Conservation (phyloP, 2,329 filamentous ascomycete genomes). For the Cladosporium cucumerinum region DNA sequence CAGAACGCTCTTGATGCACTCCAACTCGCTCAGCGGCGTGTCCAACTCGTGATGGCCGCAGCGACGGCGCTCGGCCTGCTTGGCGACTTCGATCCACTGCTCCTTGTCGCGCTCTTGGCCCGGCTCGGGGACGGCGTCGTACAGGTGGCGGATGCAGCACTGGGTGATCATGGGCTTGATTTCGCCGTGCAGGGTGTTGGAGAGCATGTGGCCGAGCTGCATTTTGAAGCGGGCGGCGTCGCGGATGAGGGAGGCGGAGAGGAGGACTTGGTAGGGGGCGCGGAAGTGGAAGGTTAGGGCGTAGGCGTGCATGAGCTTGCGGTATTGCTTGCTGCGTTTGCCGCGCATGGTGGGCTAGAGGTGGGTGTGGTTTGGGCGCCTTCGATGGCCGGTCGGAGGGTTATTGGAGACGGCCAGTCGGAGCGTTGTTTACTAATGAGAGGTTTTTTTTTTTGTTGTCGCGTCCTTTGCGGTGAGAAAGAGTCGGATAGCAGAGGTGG, state of each 20-base stretch:
- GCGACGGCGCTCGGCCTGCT: constrained; percentile 69
- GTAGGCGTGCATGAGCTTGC: constrained; percentile 93
- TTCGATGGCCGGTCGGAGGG: neutral
- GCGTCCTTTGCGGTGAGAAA: neutral
- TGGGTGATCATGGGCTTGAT: constrained; percentile 84
- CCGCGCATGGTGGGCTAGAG: constrained; percentile 56
- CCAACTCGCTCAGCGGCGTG: constrained; percentile 64
- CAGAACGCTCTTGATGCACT: constrained; percentile 72
- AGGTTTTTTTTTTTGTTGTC: neutral
- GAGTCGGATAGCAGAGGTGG: neutral
- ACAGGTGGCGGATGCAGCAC: constrained; percentile 76
- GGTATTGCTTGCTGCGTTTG: constrained; percentile 69
- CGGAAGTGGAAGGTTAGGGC: constrained; percentile 84
- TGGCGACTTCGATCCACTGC: constrained; percentile 69
- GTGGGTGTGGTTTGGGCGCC: neutral
- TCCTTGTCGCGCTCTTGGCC: constrained; percentile 39
- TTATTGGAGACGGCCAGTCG: neutral
- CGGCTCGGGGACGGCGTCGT: constrained; percentile 42
- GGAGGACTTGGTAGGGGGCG: constrained; percentile 87
- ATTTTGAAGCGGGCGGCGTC: constrained; percentile 84
- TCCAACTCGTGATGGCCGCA: constrained; percentile 76
- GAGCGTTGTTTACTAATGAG: neutral
- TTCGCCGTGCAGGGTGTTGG: constrained; percentile 80
- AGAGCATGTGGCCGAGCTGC: constrained; percentile 73
- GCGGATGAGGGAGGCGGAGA: constrained; percentile 80